phyloP scores from a whole-genome alignment of 305 asterid genomes.

The Fraxinus nigra region DNA sequence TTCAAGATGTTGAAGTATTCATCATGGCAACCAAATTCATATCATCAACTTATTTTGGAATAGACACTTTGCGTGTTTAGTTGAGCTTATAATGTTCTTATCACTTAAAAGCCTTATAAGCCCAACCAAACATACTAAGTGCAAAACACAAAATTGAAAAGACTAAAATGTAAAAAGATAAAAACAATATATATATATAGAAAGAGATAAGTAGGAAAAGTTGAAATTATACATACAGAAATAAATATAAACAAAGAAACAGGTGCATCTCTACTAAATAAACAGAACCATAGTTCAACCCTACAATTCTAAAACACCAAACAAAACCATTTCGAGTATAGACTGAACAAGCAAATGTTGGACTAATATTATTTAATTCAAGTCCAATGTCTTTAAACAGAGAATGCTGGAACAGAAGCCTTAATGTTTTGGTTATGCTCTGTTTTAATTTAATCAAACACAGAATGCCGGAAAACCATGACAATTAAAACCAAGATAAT shows the following conservation, averaged over 20 bases:
- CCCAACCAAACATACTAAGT: background rate
- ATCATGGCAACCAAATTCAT: conserved; percentile 39
- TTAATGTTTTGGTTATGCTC: background rate
- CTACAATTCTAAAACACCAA: background rate
- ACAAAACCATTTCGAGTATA: background rate
- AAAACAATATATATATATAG: background rate
- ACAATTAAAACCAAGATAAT: background rate
- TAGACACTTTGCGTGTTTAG: background rate
- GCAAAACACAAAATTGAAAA: background rate
- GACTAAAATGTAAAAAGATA: background rate
- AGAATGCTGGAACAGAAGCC: background rate
- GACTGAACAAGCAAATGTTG: background rate
- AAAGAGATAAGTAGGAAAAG: background rate
- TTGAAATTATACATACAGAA: background rate
- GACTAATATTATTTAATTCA: background rate
- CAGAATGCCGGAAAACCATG: background rate
- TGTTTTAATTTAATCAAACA: background rate
- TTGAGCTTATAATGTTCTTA: background rate
- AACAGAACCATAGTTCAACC: background rate
- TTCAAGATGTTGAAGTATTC: conserved; percentile 29
- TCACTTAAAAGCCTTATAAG: background rate
- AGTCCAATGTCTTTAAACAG: background rate
- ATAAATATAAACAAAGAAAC: background rate
- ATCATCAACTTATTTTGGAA: background rate
- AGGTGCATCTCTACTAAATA: background rate